Conservation (phyloP, 352 stramenopile species). For the Globisporangium orthogonon region DNA sequence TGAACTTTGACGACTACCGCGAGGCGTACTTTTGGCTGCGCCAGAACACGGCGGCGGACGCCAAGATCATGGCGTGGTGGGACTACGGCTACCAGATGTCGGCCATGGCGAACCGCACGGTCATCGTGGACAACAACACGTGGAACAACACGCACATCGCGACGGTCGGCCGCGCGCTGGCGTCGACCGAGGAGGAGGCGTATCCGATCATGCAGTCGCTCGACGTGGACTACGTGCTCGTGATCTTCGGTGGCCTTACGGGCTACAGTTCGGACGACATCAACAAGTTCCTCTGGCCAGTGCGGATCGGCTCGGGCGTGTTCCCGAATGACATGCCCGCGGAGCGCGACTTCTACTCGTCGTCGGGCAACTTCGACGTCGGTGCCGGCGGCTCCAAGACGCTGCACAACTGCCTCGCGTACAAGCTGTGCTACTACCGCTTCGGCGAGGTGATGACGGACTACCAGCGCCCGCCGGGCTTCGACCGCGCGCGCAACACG, state of each 20-base stretch:
- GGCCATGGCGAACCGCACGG: constrained; percentile 72
- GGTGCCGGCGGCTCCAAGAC: constrained; percentile 74
- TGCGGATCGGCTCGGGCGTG: constrained; percentile 87
- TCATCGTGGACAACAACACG: constrained; percentile 94
- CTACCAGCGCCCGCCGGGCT: constrained; percentile 75
- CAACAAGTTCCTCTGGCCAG: constrained; percentile 92
- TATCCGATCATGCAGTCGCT: constrained; percentile 68
- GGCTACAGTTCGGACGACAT: constrained; percentile 72
- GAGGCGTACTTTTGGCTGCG: constrained; percentile 80
- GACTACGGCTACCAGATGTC: constrained; percentile 87
- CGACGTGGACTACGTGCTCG: constrained; percentile 73
- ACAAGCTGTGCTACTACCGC: constrained; percentile 93
- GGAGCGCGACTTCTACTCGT: constrained; percentile 85
- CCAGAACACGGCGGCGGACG: constrained; percentile 55
- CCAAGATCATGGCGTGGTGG: constrained; percentile 80
- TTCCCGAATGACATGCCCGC: constrained; percentile 85
- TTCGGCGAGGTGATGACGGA: constrained; percentile 88
- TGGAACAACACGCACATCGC: constrained; percentile 98
- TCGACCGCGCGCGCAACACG: constrained; percentile 82
- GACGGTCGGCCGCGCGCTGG: constrained; percentile 85
- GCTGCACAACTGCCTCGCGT: constrained; percentile 89
- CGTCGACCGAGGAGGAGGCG: constrained; percentile 59
- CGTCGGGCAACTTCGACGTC: constrained; percentile 79
- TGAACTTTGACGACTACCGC: constrained; percentile 61
- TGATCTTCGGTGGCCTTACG: constrained; percentile 74